These are phyloP conservation scores for Leccinum subfulvum DNA, from an alignment of 1,284 basidiomycete genomes.

Conservation along the genomic window DNA sequence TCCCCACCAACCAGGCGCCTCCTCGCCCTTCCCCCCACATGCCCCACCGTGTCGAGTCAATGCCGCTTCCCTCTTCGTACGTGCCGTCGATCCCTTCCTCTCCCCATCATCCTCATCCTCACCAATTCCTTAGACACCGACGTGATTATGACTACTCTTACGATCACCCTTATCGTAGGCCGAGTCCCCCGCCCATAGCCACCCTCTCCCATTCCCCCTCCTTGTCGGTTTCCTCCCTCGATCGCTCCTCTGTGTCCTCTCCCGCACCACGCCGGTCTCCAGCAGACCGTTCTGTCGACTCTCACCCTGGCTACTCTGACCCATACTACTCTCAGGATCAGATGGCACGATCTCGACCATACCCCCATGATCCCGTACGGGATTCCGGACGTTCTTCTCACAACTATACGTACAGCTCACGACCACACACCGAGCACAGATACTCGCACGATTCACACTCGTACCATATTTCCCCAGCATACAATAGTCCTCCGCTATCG, in stretches of 20 bases:
- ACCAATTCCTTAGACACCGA: constrained; percentile 35
- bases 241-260: constrained; percentile 58
- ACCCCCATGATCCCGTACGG: constrained; percentile 36
- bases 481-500: constrained; percentile 31
- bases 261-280: constrained; percentile 46
- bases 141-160: constrained; percentile 40
- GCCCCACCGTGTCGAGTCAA: constrained; percentile 37
- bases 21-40: constrained; percentile 16
- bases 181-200: constrained; percentile 55
- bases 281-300: constrained; percentile 26
- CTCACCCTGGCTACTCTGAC: constrained; percentile 30
- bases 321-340: constrained; percentile 36
- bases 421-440: constrained; percentile 29
- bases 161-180: constrained; percentile 42
- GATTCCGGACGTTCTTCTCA: constrained; percentile 34
- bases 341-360: constrained; percentile 33
- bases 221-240: constrained; percentile 55
- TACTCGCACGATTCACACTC: constrained; percentile 36
- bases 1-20: constrained; percentile 9
- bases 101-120: constrained; percentile 5
- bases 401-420: constrained; percentile 31
- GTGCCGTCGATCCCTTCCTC: constrained; percentile 19
- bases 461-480: constrained; percentile 26
- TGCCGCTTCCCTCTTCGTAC: constrained; percentile 31
- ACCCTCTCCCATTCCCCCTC: constrained; percentile 62